Conservation (phyloP, 495 filamentous ascomycete genomes). For the Sordaria brevicollis region DNA sequence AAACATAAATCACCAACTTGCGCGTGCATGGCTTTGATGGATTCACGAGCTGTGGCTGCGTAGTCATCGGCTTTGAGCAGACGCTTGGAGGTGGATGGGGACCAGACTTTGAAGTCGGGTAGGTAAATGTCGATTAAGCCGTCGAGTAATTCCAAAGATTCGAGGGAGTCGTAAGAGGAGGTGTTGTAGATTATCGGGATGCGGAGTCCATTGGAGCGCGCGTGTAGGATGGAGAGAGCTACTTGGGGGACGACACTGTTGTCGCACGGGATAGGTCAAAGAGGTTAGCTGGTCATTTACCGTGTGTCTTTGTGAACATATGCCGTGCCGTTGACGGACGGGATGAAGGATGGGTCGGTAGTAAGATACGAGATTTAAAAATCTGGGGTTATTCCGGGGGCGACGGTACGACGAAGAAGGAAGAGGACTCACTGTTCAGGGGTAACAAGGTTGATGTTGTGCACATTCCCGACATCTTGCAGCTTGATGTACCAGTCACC, state of each 20-base stretch:
- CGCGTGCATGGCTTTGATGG: slow-evolving; percentile 61
- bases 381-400: not conserved
- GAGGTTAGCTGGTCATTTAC: slow-evolving; percentile 41
- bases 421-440: slow-evolving; percentile 46
- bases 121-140: slow-evolving; percentile 72
- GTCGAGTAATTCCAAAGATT: slow-evolving; percentile 54
- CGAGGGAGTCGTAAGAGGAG: slow-evolving; percentile 61
- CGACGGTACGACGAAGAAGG: slow-evolving; percentile 2
- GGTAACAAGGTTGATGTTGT: slow-evolving; percentile 74
- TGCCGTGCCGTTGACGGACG: not conserved
- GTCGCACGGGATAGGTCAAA: slow-evolving; percentile 57
- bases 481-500: slow-evolving; percentile 70
- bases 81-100: slow-evolving; percentile 46
- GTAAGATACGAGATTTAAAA: slow-evolving; percentile 17
- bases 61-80: slow-evolving; percentile 68
- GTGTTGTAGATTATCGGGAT: slow-evolving; percentile 74
- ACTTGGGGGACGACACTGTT: slow-evolving; percentile 73
- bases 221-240: slow-evolving; percentile 56
- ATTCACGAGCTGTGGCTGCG: slow-evolving; percentile 52
- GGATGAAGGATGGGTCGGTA: slow-evolving; percentile 43
- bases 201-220: slow-evolving; percentile 51
- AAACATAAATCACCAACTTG: slow-evolving; percentile 73
- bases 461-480: slow-evolving; percentile 57
- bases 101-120: slow-evolving; percentile 73
- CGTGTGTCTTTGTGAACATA: not conserved